phyloP scores from a whole-genome alignment of 345 rosid species.

The thale cress (Arabidopsis thaliana) region TAIR10.1 NC_003076.8:23246501-23247000 shows the following conservation, averaged over 20 bases:
- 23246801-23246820: slow-evolving; percentile 67
- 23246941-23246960: slow-evolving; percentile 55
- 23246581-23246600: slow-evolving; percentile 51
- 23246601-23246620: slow-evolving; percentile 76
- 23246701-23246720: slow-evolving; percentile 84
- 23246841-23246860: slow-evolving; percentile 59
- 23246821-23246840: slow-evolving; percentile 47
- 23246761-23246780: slow-evolving; percentile 84
- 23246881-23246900: slow-evolving; percentile 57
- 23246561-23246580: slow-evolving; percentile 67
- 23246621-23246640: slow-evolving; percentile 88
- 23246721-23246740: slow-evolving; percentile 97
- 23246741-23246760: slow-evolving; percentile 86
- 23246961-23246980: slow-evolving; percentile 49
- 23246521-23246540: slow-evolving; percentile 38
- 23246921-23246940: slow-evolving; percentile 82
- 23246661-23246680: slow-evolving; percentile 76
- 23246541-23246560: slow-evolving; percentile 97
- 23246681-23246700: slow-evolving; percentile 80
- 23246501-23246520: not conserved
- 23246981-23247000: slow-evolving; percentile 36
- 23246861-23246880: slow-evolving; percentile 51
- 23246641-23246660: slow-evolving; percentile 78
- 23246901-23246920: slow-evolving; percentile 55
- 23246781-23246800: slow-evolving; percentile 77